Evolutionary conservation across 2,329 filamentous ascomycete species (phyloP).

Genomic region (Chlorencoelia australis): DNA sequence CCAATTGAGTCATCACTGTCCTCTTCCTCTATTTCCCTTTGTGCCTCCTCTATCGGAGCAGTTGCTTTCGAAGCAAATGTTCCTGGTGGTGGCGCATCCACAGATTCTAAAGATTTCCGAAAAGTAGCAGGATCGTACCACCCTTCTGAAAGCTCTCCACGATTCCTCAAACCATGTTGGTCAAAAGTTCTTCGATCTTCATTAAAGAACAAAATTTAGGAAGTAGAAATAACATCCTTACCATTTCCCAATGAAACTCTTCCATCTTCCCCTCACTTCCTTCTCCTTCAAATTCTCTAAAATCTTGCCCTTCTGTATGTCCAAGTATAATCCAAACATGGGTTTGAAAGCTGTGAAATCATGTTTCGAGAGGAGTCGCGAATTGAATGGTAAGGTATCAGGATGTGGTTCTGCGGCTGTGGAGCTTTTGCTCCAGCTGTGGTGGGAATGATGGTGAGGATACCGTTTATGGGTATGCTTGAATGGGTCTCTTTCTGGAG

Average conservation of each 20-base stretch:
- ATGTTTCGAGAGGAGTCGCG: slow-evolving; percentile 55
- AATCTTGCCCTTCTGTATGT: slow-evolving; percentile 72
- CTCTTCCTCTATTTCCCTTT: slow-evolving; percentile 13
- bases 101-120: slow-evolving; percentile 24
- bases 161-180: slow-evolving; percentile 60
- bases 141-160: slow-evolving; percentile 72
- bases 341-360: slow-evolving; percentile 58
- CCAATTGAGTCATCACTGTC: slow-evolving; percentile 33
- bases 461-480: no score
- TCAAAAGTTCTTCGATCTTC: not conserved
- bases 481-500: no score
- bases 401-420: slow-evolving; percentile 21
- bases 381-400: slow-evolving; percentile 60
- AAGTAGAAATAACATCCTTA: slow-evolving; percentile 30
- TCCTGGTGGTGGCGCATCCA: no score
- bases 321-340: slow-evolving; percentile 75
- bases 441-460: no score
- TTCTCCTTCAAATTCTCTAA: slow-evolving; percentile 59
- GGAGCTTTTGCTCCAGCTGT: slow-evolving; percentile 24
- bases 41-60: slow-evolving; percentile 3
- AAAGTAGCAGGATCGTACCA: slow-evolving; percentile 78
- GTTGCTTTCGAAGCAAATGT: no score
- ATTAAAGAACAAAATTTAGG: no score
- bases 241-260: slow-evolving; percentile 87
- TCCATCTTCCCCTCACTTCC: slow-evolving; percentile 81